These are phyloP conservation scores for Cardamine resedifolia DNA, from an alignment of 345 rosid species.

Conservation along the genomic window DNA sequence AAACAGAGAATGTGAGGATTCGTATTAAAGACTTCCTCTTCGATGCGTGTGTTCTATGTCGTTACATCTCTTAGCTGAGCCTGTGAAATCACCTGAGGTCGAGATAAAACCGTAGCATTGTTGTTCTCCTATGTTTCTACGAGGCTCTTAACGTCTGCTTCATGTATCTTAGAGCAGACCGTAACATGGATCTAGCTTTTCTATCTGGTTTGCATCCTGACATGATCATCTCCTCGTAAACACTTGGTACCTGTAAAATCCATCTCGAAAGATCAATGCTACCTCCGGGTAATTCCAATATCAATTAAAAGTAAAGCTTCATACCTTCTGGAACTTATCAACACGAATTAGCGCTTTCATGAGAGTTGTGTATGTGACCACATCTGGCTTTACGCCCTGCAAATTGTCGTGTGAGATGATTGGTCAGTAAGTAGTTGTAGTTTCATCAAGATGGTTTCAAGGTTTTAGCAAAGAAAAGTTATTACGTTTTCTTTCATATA, in stretches of 20 bases:
- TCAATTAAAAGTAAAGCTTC: not conserved
- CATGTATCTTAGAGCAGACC: slow-evolving; percentile 92
- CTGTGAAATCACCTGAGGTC: not conserved
- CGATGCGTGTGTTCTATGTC: slow-evolving; percentile 1
- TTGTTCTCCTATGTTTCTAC: slow-evolving; percentile 19
- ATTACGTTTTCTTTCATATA: slow-evolving; percentile 93
- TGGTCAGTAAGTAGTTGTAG: slow-evolving; percentile 26
- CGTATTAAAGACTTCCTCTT: slow-evolving; percentile 14
- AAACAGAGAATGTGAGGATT: slow-evolving; percentile 18
- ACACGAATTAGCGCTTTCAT: slow-evolving; percentile 93
- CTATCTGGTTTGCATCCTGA: slow-evolving; percentile 87
- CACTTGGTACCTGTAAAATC: slow-evolving; percentile 73
- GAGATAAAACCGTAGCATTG: slow-evolving; percentile 16
- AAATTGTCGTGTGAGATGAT: slow-evolving; percentile 30
- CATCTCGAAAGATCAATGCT: slow-evolving; percentile 11
- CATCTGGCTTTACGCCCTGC: slow-evolving; percentile 93
- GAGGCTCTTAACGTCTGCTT: slow-evolving; percentile 59
- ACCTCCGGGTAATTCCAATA: not conserved
- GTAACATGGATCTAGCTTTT: slow-evolving; percentile 93
- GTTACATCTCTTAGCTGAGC: slow-evolving; percentile 15
- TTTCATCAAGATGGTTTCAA: slow-evolving; percentile 8
- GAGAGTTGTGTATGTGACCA: slow-evolving; percentile 87
- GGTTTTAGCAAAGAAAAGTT: slow-evolving; percentile 6
- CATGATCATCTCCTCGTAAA: slow-evolving; percentile 89
- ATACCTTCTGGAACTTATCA: slow-evolving; percentile 81